These are phyloP conservation scores for Trematosphaeria pertusa DNA, from an alignment of 2,329 filamentous ascomycete genomes.

Conservation along the genomic window DNA sequence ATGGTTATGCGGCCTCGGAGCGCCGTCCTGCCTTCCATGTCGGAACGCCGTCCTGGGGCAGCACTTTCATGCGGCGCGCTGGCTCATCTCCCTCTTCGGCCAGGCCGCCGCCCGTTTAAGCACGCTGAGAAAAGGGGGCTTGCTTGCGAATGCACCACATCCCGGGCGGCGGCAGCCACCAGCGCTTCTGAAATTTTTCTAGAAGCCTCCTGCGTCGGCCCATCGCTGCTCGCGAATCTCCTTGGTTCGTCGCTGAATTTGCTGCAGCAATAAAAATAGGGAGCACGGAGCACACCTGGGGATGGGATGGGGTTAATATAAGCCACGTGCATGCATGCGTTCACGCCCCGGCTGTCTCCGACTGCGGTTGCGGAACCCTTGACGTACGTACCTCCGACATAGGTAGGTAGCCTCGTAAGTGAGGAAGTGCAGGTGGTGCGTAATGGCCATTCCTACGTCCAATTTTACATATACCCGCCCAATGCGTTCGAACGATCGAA, in stretches of 20 bases:
- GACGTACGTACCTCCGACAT: too few species aligned
- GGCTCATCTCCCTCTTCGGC: slow-evolving; percentile 6
- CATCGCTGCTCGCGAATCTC: slow-evolving; percentile 12
- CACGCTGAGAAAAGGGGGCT: slow-evolving; percentile 4
- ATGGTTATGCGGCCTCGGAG: slow-evolving; percentile 4
- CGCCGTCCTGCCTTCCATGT: slow-evolving; percentile 4
- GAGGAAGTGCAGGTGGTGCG: too few species aligned
- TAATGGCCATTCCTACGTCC: slow-evolving; percentile 1
- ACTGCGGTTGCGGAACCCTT: not conserved
- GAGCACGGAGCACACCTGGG: slow-evolving; percentile 8
- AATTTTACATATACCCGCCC: too few species aligned
- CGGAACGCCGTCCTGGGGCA: slow-evolving; percentile 6
- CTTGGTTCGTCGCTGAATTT: not conserved
- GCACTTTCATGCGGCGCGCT: slow-evolving; percentile 5
- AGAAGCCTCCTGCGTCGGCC: slow-evolving; percentile 33
- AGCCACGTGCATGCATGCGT: slow-evolving; percentile 10
- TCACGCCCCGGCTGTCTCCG: slow-evolving; percentile 2
- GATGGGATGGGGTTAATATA: too few species aligned
- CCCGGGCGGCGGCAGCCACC: not conserved
- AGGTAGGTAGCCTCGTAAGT: too few species aligned
- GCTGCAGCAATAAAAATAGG: slow-evolving; percentile 6
- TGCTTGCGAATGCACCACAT: not conserved
- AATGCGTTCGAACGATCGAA: too few species aligned
- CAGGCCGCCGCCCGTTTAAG: not conserved
- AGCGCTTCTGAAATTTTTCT: slow-evolving; percentile 27